These are phyloP conservation scores for Brasenia schreberi DNA, from an alignment of 164 flowering plant species.

Conservation along the genomic window DNA sequence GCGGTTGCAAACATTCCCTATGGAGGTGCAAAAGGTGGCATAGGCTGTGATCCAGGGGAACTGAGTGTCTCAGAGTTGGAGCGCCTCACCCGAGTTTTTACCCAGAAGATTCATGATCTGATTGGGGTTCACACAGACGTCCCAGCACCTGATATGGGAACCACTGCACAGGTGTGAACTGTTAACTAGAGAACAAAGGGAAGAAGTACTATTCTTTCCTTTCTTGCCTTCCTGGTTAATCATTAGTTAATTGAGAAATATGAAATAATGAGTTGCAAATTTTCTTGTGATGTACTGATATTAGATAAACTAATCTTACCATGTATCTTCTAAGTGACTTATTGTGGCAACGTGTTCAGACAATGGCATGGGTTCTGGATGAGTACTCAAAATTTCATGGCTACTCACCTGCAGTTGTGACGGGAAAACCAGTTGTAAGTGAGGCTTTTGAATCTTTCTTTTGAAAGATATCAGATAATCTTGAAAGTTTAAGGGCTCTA, in stretches of 20 bases:
- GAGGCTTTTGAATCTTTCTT: not conserved
- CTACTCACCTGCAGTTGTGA: constrained; percentile 91
- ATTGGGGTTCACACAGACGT: constrained; percentile 86
- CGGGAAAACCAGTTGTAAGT: constrained; percentile 97
- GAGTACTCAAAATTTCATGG: constrained; percentile 98
- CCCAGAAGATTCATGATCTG: constrained; percentile 95
- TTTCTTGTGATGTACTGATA: not conserved
- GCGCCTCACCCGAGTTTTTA: constrained; percentile 84
- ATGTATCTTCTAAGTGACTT: not conserved
- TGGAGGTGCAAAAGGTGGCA: constrained; percentile 98
- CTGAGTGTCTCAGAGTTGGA: constrained; percentile 72
- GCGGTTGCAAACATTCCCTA: constrained; percentile 92
- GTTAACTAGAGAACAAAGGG: not conserved
- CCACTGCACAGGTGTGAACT: constrained; percentile 64
- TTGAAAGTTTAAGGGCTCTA: too few relatives aligned
- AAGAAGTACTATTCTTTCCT: not conserved
- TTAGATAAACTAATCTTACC: not conserved
- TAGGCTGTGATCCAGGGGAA: constrained; percentile 76
- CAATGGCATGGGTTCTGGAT: constrained; percentile 97
- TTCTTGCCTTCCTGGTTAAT: not conserved
- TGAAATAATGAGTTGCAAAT: not conserved
- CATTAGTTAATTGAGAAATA: not conserved
- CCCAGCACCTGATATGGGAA: constrained; percentile 99
- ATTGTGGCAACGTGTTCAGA: constrained; percentile 21
- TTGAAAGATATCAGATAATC: not conserved